Evolutionary conservation across 2,329 filamentous ascomycete genomes (phyloP), one percentile per base, ranked within the genome.

Genomic region (Paraphoma chrysanthemicola): DNA sequence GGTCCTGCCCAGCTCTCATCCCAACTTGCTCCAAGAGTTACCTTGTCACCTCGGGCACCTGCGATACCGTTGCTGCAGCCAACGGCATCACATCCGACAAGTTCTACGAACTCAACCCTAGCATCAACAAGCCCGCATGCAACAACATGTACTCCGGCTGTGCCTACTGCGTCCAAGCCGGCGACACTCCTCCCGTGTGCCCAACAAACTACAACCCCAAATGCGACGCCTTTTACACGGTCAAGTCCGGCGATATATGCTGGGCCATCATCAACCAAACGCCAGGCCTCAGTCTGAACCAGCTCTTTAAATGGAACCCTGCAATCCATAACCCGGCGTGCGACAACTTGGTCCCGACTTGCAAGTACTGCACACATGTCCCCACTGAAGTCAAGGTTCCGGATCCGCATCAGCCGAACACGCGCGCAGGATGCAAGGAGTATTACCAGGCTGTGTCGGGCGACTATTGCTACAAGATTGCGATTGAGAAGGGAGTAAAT

Each of bases 201-300:
- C 51, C 51, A 12, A 52, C 49, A 17, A 33, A 53, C 44, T 53
- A 53, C 44, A 48, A 16, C 44, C 12, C 51, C 43, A 18, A 48
- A 23, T 48, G 43, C 33, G 33, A 53, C 44, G 42, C 18, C 7
- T 48, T 48, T 33, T 53, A 47, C 36, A 47, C 43, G 6, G 49
- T 48, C 18, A 44, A 38, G 16, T 28, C 43, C 18, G 51, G 51
- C 30, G 43, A 53, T 23, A 47, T 31, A 17, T 53, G 51, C 51
- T 18, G 16, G n/a, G 28, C n/a, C 14, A 47, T 53, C 18, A 31
- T 53, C 41, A 18, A 14, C n/a, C 12, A 31, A 28, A 42, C 18
- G 16, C 44, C 38, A 12, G 11, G 16, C 11, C 33, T 41, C 30
- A 41, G 17, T 28, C 43, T 48, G 3, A 33, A 47, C 14, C 17